A percentile compares a stretch with the other conserved stretches of the same genome.
Evolutionary conservation across 2,329 filamentous ascomycete genomes (phyloP).

Genomic region (Colletotrichum scovillei): DNA sequence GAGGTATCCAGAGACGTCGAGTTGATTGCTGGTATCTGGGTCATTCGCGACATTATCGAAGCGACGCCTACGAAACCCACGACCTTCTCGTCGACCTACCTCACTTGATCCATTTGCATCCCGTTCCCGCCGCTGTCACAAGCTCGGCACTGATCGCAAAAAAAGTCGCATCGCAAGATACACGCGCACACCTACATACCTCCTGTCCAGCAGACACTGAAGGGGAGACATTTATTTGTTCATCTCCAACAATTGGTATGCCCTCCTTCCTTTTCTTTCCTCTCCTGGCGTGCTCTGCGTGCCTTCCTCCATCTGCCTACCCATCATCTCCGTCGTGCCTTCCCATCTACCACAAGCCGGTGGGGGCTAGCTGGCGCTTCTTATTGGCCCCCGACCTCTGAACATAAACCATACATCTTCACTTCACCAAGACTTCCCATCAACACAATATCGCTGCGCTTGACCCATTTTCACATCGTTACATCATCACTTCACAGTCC

Average conservation of each 20-base stretch:
- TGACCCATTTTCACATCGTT: background rate
- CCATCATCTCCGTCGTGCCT: background rate
- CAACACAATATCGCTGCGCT: background rate
- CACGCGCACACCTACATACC: slow-evolving; percentile 1
- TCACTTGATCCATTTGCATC: slow-evolving; percentile 20
- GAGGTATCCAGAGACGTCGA: slow-evolving; percentile 35
- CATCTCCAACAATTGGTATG: slow-evolving; percentile 85
- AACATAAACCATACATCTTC: background rate
- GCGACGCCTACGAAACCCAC: slow-evolving; percentile 33
- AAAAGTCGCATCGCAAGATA: slow-evolving; percentile 9
- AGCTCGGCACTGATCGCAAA: slow-evolving; percentile 1
- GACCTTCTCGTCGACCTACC: slow-evolving; percentile 28
- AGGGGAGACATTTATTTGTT: slow-evolving; percentile 99
- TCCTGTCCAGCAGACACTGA: slow-evolving; percentile 51
- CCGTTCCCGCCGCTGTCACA: background rate
- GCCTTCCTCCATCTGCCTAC: background rate
- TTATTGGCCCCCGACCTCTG: background rate
- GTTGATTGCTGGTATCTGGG: slow-evolving; percentile 34
- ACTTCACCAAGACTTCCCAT: background rate
- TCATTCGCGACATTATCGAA: slow-evolving; percentile 25
- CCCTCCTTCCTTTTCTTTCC: slow-evolving; percentile 28
- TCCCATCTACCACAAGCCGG: background rate
- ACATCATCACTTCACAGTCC: background rate
- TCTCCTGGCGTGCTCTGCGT: background rate
- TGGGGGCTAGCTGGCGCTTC: too few relatives aligned